These are phyloP conservation scores for Phytopythium mirpurense DNA, from an alignment of 352 stramenopile species.

Conservation along the genomic window DNA sequence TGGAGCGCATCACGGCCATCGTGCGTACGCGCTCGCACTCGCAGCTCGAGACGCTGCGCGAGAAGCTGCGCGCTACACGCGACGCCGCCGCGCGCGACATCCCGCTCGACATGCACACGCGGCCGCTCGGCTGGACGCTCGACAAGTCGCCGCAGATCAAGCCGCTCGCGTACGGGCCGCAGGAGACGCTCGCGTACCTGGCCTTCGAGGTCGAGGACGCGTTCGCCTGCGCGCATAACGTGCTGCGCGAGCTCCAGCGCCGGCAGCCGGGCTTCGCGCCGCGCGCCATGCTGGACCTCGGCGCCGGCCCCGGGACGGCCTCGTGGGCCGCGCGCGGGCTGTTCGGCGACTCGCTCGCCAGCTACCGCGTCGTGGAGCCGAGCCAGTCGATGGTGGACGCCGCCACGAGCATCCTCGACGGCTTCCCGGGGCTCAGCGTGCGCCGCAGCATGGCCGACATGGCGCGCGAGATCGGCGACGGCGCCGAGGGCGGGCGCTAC, in stretches of 20 bases:
- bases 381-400: constrained; percentile 86
- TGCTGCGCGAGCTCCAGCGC: constrained; percentile 58
- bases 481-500: constrained; percentile 54
- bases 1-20: constrained; percentile 50
- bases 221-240: constrained; percentile 65
- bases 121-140: constrained; percentile 72
- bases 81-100: constrained; percentile 48
- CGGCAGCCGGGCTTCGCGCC: constrained; percentile 51
- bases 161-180: constrained; percentile 58
- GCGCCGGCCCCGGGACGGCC: constrained; percentile 61
- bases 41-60: constrained; percentile 64
- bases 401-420: constrained; percentile 60
- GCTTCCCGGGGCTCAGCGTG: constrained; percentile 68
- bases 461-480: constrained; percentile 55
- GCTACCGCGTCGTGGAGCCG: constrained; percentile 75
- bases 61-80: constrained; percentile 28
- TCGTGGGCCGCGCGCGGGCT: constrained; percentile 76
- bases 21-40: constrained; percentile 71
- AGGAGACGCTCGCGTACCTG: constrained; percentile 70
- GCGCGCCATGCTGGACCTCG: constrained; percentile 73
- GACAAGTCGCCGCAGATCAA: constrained; percentile 60
- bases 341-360: constrained; percentile 49
- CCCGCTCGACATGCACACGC: constrained; percentile 77
- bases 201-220: constrained; percentile 68
- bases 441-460: constrained; percentile 68